Percentiles rank a stretch among this genome's conserved stretches.
Conservation (phyloP, 2,329 filamentous ascomycete genomes). For the Sporothrix luriei region DNA sequence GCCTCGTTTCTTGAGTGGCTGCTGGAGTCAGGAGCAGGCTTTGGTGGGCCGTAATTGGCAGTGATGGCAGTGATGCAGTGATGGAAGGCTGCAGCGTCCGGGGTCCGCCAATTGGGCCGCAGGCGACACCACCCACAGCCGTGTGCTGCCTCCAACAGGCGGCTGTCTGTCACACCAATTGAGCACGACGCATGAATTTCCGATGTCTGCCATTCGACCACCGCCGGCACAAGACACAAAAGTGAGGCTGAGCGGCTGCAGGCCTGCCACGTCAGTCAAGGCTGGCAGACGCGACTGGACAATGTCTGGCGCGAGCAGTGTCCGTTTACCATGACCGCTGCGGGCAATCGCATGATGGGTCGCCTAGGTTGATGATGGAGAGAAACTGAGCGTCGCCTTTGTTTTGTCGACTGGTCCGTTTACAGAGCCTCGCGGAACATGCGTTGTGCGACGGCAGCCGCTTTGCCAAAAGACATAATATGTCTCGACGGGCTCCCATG, state of each 20-base stretch:
- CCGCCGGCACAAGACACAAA: not conserved
- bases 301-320: not conserved
- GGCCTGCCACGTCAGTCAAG: conserved; percentile 11
- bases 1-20: conserved; percentile 27
- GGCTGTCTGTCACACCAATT: not conserved
- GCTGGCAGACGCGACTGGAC: not conserved
- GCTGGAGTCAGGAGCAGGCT: not conserved
- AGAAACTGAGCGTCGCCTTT: not conserved
- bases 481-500: too few species aligned
- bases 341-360: not conserved
- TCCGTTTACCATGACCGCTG: not conserved
- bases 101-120: conserved; percentile 3
- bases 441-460: too few species aligned
- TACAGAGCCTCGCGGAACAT: too few species aligned
- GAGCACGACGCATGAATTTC: not conserved
- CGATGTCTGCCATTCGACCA: too few species aligned
- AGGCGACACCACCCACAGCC: conserved; percentile 14
- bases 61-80: too few species aligned
- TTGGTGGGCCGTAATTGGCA: not conserved
- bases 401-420: too few species aligned
- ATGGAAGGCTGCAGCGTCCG: not conserved
- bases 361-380: not conserved
- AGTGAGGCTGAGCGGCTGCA: conserved; percentile 2
- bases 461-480: too few species aligned
- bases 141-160: not conserved